Percentiles rank a stretch among this genome's conserved stretches.
phyloP scores from a whole-genome alignment of 768 basidiomycete species.

The Paxillus ammoniavirescens region DNA sequence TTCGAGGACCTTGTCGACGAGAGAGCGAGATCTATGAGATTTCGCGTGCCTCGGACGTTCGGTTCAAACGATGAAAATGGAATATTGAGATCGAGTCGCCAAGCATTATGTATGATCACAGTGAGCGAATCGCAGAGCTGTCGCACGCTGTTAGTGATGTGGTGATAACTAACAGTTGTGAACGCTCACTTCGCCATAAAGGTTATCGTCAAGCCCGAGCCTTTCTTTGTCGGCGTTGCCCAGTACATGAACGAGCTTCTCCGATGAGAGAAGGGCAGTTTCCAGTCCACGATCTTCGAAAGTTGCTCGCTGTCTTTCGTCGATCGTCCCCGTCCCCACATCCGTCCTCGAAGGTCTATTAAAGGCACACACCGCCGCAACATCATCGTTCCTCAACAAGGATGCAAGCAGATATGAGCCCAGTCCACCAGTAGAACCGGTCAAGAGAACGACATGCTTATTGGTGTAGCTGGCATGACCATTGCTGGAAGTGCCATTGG shows the following conservation, averaged over 20 bases:
- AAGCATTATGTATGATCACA: conserved; percentile 44
- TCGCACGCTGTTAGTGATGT: conserved; percentile 12
- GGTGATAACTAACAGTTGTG: conserved; percentile 17
- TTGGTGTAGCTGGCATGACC: background rate
- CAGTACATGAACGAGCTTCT: conserved; percentile 29
- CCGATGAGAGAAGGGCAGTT: conserved; percentile 12
- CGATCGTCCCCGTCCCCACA: conserved; percentile 1
- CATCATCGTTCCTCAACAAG: conserved; percentile 31
- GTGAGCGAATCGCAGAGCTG: conserved; percentile 35
- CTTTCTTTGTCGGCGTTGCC: conserved; percentile 20
- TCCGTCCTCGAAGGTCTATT: conserved; percentile 26
- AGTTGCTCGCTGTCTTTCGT: conserved; percentile 17
- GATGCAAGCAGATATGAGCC: conserved; percentile 37
- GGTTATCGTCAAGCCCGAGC: conserved; percentile 20
- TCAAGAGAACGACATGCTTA: conserved; percentile 30
- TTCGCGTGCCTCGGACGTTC: conserved; percentile 45
- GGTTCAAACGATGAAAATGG: conserved; percentile 49
- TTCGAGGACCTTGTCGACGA: conserved; percentile 24
- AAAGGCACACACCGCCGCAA: conserved; percentile 27
- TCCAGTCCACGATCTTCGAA: conserved; percentile 31
- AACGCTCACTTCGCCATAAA: conserved; percentile 22
- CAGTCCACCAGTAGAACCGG: conserved; percentile 35
- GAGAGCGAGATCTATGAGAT: conserved; percentile 23
- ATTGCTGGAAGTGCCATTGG: background rate
- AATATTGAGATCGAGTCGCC: conserved; percentile 52